phyloP scores from a whole-genome alignment of 345 rosid genomes.

The Citrus cavaleriei region DNA sequence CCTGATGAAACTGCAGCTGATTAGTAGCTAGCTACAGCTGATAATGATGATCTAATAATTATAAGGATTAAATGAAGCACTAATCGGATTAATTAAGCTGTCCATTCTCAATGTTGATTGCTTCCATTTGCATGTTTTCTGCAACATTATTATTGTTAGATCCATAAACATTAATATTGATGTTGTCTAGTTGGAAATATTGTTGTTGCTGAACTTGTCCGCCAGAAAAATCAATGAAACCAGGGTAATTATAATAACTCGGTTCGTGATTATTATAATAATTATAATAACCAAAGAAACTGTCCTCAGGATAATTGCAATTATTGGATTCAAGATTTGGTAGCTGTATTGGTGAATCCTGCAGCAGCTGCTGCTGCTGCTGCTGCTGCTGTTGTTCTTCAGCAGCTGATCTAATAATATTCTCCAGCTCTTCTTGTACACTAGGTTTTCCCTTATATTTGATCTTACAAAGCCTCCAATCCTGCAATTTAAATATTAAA shows the following conservation, averaged over 20 bases:
- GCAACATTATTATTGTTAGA: not conserved
- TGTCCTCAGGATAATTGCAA: not conserved
- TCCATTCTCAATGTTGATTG: not conserved
- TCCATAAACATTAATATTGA: not conserved
- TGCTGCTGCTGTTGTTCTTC: not conserved
- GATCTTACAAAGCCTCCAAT: constrained; percentile 7
- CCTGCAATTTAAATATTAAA: not conserved
- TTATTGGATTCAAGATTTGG: not conserved
- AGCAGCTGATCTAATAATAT: not conserved
- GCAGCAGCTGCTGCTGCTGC: too few relatives aligned
- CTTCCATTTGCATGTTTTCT: constrained; percentile 1
- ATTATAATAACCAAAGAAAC: not conserved
- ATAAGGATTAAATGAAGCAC: too few relatives aligned
- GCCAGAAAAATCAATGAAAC: not conserved
- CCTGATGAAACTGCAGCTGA: too few relatives aligned
- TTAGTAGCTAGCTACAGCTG: too few relatives aligned
- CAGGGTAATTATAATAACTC: too few relatives aligned
- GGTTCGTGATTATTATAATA: too few relatives aligned
- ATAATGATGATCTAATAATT: too few relatives aligned
- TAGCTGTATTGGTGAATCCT: not conserved
- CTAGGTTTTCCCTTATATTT: not conserved
- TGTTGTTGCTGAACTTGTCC: not conserved
- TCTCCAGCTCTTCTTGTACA: not conserved
- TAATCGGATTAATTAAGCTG: too few relatives aligned
- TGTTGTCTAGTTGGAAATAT: not conserved